Conservation (phyloP, 768 basidiomycete species). For the Mycena galericulata region DNA sequence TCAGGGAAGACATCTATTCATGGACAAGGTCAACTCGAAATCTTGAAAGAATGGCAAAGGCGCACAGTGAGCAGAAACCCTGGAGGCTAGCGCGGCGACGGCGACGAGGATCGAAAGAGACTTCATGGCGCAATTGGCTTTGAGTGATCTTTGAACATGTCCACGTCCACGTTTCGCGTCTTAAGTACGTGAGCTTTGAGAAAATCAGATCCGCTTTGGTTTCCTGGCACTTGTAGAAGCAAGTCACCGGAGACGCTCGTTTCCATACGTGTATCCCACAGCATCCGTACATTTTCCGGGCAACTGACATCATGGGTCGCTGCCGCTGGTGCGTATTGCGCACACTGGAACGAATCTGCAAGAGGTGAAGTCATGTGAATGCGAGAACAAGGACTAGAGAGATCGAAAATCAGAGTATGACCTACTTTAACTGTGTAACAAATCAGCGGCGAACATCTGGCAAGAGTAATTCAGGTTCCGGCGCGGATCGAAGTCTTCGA, state of each 20-base stretch:
- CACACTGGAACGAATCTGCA: too few species aligned
- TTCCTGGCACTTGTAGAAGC: not conserved
- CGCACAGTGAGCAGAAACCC: conserved; percentile 26
- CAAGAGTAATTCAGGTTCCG: not conserved
- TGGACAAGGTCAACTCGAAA: not conserved
- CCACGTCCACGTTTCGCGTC: not conserved
- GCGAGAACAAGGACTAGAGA: not conserved
- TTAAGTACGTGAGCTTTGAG: conserved; percentile 1
- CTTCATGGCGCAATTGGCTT: conserved; percentile 15
- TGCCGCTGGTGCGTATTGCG: not conserved
- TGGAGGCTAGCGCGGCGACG: conserved; percentile 5
- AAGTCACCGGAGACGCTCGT: not conserved
- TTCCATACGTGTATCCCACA: not conserved
- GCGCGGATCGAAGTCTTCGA: too few species aligned
- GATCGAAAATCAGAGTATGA: not conserved
- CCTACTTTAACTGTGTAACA: not conserved
- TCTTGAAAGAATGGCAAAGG: too few species aligned
- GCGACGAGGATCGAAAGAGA: conserved; percentile 1
- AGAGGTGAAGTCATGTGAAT: not conserved
- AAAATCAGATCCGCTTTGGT: not conserved
- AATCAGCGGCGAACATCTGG: not conserved
- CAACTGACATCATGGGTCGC: not conserved
- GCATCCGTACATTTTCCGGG: conserved; percentile 6
- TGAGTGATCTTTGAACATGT: not conserved
- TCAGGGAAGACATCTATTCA: conserved; percentile 28